These are phyloP conservation scores for Alternaria sp. DNA, from an alignment of 2,329 filamentous ascomycete species.

Conservation along the genomic window DNA sequence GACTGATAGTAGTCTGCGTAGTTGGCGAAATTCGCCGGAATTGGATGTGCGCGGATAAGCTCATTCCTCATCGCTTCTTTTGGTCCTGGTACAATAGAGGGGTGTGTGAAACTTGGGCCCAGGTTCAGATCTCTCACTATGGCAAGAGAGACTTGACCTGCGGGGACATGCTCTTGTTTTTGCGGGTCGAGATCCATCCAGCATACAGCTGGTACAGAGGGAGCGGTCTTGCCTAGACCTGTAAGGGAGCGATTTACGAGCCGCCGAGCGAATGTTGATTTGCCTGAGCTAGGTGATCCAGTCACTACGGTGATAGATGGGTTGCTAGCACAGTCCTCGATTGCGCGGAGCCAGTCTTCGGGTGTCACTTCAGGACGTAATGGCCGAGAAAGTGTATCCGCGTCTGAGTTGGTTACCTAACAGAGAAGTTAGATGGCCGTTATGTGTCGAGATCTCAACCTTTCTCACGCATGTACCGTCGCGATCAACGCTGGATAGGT, in stretches of 20 bases:
- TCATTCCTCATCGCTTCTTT: slow-evolving; percentile 38
- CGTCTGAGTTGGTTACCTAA: slow-evolving; percentile 37
- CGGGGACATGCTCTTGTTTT: slow-evolving; percentile 75
- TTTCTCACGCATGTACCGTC: neutral
- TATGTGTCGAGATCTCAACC: neutral
- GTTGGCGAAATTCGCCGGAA: slow-evolving; percentile 70
- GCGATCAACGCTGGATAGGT: neutral
- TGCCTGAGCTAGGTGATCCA: slow-evolving; percentile 75
- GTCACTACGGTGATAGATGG: slow-evolving; percentile 64
- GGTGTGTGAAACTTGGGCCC: slow-evolving; percentile 71
- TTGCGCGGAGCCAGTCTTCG: slow-evolving; percentile 61
- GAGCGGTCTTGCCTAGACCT: slow-evolving; percentile 39
- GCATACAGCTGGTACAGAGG: slow-evolving; percentile 52
- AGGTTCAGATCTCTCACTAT: slow-evolving; percentile 67
- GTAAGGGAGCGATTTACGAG: slow-evolving; percentile 72
- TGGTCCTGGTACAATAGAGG: slow-evolving; percentile 28
- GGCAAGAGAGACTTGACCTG: slow-evolving; percentile 73
- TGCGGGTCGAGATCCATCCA: slow-evolving; percentile 80
- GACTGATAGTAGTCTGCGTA: slow-evolving; percentile 71
- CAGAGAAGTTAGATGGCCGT: neutral
- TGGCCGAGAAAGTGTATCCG: slow-evolving; percentile 34
- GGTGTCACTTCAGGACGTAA: slow-evolving; percentile 59
- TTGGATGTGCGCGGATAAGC: slow-evolving; percentile 67
- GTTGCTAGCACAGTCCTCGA: slow-evolving; percentile 44
- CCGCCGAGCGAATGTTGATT: slow-evolving; percentile 75